Conservation (phyloP, 257 asterid genomes). For the Orobanche coerulescens region DNA sequence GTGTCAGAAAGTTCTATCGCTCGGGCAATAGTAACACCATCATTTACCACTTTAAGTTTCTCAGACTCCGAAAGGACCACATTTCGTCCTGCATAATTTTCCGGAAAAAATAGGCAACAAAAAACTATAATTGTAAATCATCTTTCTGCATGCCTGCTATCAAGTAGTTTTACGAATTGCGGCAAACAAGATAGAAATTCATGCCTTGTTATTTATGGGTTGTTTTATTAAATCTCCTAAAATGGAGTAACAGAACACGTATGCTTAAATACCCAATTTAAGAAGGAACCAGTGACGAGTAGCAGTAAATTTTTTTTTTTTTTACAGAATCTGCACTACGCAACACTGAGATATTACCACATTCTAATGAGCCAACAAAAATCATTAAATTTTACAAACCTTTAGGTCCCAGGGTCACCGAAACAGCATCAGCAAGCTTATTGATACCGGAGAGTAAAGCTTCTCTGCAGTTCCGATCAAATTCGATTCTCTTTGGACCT, state of each 20-base stretch:
- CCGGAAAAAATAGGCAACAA: constrained; percentile 14
- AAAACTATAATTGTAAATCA: background rate
- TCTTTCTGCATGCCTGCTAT: background rate
- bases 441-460: constrained; percentile 76
- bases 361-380: too few species aligned
- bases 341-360: background rate
- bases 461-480: constrained; percentile 64
- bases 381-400: constrained; percentile 38
- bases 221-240: background rate
- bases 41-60: constrained; percentile 68
- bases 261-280: too few species aligned
- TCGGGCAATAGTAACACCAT: constrained; percentile 86
- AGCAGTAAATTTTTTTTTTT: too few species aligned
- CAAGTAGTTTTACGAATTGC: background rate
- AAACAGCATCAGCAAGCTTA: constrained; percentile 94
- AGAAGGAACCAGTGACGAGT: too few species aligned
- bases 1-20: constrained; percentile 92
- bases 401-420: constrained; percentile 89
- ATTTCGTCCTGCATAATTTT: constrained; percentile 54
- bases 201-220: background rate
- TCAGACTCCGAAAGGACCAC: constrained; percentile 70
- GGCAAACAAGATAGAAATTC: constrained; percentile 7
- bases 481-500: constrained; percentile 74
- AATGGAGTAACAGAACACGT: background rate
- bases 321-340: too few species aligned